A percentile compares a stretch with the other conserved stretches of the same genome.
Evolutionary conservation across 2,329 filamentous ascomycete species (phyloP).

Genomic region (Zasmidium citrigriseum): DNA sequence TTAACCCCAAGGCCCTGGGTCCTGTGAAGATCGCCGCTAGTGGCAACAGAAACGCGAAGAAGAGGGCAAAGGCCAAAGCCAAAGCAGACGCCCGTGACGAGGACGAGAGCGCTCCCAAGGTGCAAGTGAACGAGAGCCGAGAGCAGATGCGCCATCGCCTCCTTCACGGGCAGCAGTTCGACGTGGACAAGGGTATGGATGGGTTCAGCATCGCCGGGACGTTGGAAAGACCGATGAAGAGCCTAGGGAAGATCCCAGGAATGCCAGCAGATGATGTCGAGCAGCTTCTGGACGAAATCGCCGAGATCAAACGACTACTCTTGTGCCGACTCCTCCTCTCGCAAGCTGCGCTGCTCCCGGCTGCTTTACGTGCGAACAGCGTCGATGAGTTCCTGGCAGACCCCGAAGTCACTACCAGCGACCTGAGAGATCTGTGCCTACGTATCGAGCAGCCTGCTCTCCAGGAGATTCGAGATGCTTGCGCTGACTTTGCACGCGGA

Average conservation of each 20-base stretch:
- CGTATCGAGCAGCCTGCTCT: conserved; percentile 51
- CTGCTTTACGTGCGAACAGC: conserved; percentile 45
- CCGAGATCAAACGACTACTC: conserved; percentile 52
- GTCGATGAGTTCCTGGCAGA: conserved; percentile 50
- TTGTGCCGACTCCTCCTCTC: conserved; percentile 52
- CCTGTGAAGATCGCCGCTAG: neutral
- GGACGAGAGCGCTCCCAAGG: conserved; percentile 31
- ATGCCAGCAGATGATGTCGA: conserved; percentile 48
- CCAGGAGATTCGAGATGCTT: conserved; percentile 54
- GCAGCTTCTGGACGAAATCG: conserved; percentile 45
- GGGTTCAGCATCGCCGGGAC: neutral
- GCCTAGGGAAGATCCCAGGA: conserved; percentile 32
- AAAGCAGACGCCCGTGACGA: conserved; percentile 15
- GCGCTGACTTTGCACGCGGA: conserved; percentile 49
- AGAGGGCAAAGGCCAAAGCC: conserved; percentile 18
- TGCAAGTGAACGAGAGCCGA: conserved; percentile 45
- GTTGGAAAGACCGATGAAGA: neutral
- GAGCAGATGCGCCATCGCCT: conserved; percentile 44
- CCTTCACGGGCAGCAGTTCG: conserved; percentile 42
- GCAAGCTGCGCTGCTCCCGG: conserved; percentile 48
- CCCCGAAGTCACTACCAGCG: conserved; percentile 42
- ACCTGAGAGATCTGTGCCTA: conserved; percentile 51
- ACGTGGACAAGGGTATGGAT: conserved; percentile 23
- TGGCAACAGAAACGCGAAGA: conserved; percentile 10
- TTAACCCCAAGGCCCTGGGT: conserved; percentile 74